A percentile compares a stretch with the other conserved stretches of the same genome.
phyloP scores from a whole-genome alignment of 495 filamentous ascomycete genomes.

The Thozetella sp. region DNA sequence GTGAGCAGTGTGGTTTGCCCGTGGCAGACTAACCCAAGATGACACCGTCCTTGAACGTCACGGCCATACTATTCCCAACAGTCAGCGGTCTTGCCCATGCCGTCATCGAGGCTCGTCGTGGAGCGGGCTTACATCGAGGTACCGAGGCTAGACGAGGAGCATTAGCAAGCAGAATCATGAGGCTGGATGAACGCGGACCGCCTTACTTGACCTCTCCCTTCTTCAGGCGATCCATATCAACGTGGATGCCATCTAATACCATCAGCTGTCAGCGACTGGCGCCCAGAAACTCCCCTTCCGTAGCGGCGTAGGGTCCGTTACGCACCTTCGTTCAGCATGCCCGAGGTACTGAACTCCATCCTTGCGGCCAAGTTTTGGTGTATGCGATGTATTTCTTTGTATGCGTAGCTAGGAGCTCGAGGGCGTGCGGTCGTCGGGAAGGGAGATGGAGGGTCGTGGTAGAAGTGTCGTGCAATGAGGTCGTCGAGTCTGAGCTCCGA shows the following conservation, averaged over 20 bases:
- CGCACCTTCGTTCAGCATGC: conserved; percentile 73
- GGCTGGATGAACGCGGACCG: not conserved
- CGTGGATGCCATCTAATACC: conserved; percentile 89
- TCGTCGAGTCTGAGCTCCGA: conserved; percentile 18
- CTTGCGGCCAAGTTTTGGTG: conserved; percentile 16
- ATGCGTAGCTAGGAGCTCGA: not conserved
- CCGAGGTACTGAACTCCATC: conserved; percentile 66
- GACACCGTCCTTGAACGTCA: conserved; percentile 97
- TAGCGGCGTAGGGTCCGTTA: conserved; percentile 17
- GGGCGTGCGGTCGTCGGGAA: conserved; percentile 6
- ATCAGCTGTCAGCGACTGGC: conserved; percentile 16
- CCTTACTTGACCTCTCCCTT: conserved; percentile 72
- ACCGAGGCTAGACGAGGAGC: conserved; percentile 65
- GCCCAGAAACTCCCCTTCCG: conserved; percentile 8
- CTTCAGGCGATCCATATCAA: conserved; percentile 88
- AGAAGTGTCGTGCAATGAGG: conserved; percentile 16
- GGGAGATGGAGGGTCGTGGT: conserved; percentile 8
- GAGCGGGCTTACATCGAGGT: conserved; percentile 85
- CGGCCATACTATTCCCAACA: conserved; percentile 66
- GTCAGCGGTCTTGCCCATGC: conserved; percentile 25
- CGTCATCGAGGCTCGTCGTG: conserved; percentile 6
- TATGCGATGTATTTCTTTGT: conserved; percentile 4
- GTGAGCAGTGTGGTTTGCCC: not conserved
- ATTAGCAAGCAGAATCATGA: conserved; percentile 11
- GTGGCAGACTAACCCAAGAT: conserved; percentile 67